These are phyloP conservation scores for Priceomyces fermenticarens DNA, from an alignment of 805 yeast species.

Conservation along the genomic window DNA sequence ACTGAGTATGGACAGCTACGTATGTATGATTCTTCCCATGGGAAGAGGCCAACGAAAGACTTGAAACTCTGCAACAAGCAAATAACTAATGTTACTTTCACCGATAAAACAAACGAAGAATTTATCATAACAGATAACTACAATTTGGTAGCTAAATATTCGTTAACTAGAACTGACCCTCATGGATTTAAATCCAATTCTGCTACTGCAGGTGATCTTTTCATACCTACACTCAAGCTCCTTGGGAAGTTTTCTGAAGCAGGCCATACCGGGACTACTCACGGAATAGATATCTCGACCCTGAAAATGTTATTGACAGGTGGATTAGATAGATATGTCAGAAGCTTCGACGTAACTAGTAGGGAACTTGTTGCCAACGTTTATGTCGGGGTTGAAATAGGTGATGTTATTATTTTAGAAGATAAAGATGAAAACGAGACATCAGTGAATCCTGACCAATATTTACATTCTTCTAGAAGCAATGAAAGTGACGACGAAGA, in stretches of 20 bases:
- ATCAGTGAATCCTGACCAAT: conserved; percentile 8
- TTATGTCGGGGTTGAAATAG: conserved; percentile 70
- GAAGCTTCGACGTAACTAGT: conserved; percentile 65
- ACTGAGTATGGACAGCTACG: conserved; percentile 78
- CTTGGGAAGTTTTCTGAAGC: conserved; percentile 60
- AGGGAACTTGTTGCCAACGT: conserved; percentile 68
- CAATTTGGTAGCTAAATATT: conserved; percentile 56
- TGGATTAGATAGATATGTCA: conserved; percentile 82
- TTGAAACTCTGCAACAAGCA: conserved; percentile 56
- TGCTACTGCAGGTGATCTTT: conserved; percentile 46
- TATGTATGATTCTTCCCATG: conserved; percentile 63
- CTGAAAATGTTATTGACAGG: conserved; percentile 63
- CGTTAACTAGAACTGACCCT: conserved; percentile 31
- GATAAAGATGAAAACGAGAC: conserved; percentile 32
- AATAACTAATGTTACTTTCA: conserved; percentile 40
- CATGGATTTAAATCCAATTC: conserved; percentile 35
- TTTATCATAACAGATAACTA: conserved; percentile 74
- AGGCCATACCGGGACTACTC: conserved; percentile 64
- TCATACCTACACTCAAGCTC: conserved; percentile 46
- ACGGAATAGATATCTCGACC: conserved; percentile 53
- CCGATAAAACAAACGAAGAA: conserved; percentile 34
- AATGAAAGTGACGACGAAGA: conserved; percentile 35
- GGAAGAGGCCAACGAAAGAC: conserved; percentile 64
- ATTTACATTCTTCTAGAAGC: conserved; percentile 10
- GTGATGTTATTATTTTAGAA: conserved; percentile 49